These are phyloP conservation scores for Zasmidium cellare DNA, from an alignment of 2,329 filamentous ascomycete species.

Conservation along the genomic window DNA sequence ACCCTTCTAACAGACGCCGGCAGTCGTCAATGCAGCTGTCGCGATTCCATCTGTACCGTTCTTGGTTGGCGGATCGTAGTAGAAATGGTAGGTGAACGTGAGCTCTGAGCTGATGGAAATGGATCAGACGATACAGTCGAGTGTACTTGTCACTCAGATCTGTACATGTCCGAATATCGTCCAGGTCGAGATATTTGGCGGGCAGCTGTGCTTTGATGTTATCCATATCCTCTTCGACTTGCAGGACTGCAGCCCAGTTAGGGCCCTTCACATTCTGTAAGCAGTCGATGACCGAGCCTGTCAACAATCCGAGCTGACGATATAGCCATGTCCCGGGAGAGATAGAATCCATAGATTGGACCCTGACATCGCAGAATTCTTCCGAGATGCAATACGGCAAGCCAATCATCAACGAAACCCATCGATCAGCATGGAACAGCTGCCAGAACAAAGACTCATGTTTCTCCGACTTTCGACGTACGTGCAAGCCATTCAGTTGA, in stretches of 20 bases:
- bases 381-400: conserved; percentile 15
- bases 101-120: conserved; percentile 46
- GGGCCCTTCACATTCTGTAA: conserved; percentile 13
- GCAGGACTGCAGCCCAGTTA: conserved; percentile 7
- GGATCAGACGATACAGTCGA: conserved; percentile 13
- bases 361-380: conserved; percentile 14
- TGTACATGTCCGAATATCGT: conserved; percentile 3
- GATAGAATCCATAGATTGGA: conserved; percentile 4
- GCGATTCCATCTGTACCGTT: conserved; percentile 40
- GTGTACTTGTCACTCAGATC: conserved; percentile 11
- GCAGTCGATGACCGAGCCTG: conserved; percentile 16
- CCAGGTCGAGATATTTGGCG: conserved; percentile 9
- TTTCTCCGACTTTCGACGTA: conserved; percentile 4
- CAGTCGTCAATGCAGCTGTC: conserved; percentile 43
- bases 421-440: conserved; percentile 19
- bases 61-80: conserved; percentile 39
- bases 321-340: conserved; percentile 9
- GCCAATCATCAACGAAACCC: conserved; percentile 19
- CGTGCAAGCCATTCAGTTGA: conserved; percentile 15
- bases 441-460: conserved; percentile 18
- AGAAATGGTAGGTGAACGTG: conserved; percentile 50
- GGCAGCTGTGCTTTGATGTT: conserved; percentile 7
- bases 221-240: conserved; percentile 15
- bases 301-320: conserved; percentile 9
- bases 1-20: conserved; percentile 42